Evolutionary conservation across 2,329 filamentous ascomycete species (phyloP), one percentile per base, ranked within the genome.

Genomic region (Stagonosporopsis tanaceti): DNA sequence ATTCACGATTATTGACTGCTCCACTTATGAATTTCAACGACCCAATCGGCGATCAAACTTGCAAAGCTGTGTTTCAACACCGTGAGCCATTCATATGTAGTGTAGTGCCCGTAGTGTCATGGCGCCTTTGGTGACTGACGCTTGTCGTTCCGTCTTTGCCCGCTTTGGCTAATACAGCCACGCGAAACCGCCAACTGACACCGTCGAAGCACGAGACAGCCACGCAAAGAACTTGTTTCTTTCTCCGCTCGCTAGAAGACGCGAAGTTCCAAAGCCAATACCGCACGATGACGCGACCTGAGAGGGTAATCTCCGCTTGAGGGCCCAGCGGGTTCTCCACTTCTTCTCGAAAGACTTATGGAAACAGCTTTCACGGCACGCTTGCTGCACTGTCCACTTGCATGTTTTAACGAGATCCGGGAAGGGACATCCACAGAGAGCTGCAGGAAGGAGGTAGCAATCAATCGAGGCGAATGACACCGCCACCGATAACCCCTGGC

Each of bases 201-300:
- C 54, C 48, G 39, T 57, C 54, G 40, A 47, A 45, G 48, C 48
- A 57, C 48, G 44, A 57, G 39, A 32, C 54, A 52, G 44, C 44
- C 32, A 48, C 20, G 25, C 32, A 39, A 32, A 32, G 17, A 39
- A 22, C 48, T 45, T 45, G 25, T 32, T 44, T 27, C 20, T 15
- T 39, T 52, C 38, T 32, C 48, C 54, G 32, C 44, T 15, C 48
- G 34, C 47, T 57, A 57, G 53, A 56, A 50, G 24, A 46, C 47
- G 35, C 47, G 47, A 47, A 53, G 48, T 45, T 45, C 39, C 22
- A 22, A 35, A 20, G 37, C 44, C 44, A 47, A 22, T 12, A 47
- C 32, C n/a, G 50, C 39, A 35, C 39, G 44, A 53, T 57, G 50
- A 53, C 48, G 54, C 34, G 48, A 57, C 38, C 14, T 28, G 5